Evolutionary conservation across 1,284 basidiomycete species (phyloP).

Genomic region (Rhizoctonia solani): DNA sequence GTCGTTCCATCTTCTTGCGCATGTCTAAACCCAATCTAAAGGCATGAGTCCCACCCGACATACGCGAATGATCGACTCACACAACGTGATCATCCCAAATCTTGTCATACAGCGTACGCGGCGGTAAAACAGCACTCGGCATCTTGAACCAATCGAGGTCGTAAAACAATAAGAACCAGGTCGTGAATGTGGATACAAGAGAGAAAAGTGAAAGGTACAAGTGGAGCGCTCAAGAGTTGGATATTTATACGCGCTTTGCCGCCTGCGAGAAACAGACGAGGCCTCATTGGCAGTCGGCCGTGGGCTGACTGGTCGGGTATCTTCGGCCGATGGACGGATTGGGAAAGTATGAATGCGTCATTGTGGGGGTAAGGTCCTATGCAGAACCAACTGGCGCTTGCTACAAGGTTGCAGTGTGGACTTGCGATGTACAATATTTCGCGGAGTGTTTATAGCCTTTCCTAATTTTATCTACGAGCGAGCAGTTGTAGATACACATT

Average conservation of each 20-base stretch:
- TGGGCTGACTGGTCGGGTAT: conserved; percentile 1
- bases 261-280: not conserved
- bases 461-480: no score
- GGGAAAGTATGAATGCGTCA: not conserved
- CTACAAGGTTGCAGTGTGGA: no score
- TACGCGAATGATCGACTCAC: conserved; percentile 51
- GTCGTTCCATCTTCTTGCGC: conserved; percentile 81
- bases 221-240: conserved; percentile 1
- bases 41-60: not conserved
- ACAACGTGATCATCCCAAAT: conserved; percentile 96
- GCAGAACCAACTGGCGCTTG: not conserved
- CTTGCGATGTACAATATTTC: no score
- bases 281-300: conserved; percentile 21
- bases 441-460: no score
- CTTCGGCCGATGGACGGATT: conserved; percentile 24
- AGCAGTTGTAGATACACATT: no score
- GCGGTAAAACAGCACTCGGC: conserved; percentile 51
- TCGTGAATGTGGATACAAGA: not conserved
- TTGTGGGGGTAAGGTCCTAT: not conserved
- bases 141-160: conserved; percentile 43
- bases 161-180: not conserved
- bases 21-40: conserved; percentile 54
- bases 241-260: conserved; percentile 33
- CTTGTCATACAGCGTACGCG: conserved; percentile 92
- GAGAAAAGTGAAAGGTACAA: not conserved